phyloP scores from a whole-genome alignment of 768 basidiomycete species.

The Sistotremastrum niveocremeum region DNA sequence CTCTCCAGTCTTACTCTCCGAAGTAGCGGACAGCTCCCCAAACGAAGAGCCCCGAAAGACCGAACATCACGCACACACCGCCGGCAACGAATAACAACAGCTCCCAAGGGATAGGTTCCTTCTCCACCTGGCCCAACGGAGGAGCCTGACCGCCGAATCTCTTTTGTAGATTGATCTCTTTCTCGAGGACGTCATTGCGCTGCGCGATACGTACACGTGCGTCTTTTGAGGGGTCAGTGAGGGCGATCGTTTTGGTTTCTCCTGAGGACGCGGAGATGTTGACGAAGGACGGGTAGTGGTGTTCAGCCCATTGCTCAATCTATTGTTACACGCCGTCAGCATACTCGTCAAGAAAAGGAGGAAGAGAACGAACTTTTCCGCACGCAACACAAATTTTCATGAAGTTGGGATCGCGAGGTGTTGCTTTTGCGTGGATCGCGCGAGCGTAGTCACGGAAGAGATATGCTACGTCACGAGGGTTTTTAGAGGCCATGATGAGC shows the following conservation, averaged over 20 bases:
- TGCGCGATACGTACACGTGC: slow-evolving; percentile 40
- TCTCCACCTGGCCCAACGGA: neutral
- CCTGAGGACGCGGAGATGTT: slow-evolving; percentile 13
- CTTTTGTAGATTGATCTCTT: slow-evolving; percentile 19
- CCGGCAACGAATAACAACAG: slow-evolving; percentile 9
- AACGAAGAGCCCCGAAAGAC: slow-evolving; percentile 7
- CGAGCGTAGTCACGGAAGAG: slow-evolving; percentile 78
- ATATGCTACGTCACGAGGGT: slow-evolving; percentile 80
- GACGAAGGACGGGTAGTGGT: slow-evolving; percentile 88
- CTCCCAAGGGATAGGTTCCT: slow-evolving; percentile 4
- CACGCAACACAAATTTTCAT: slow-evolving; percentile 72
- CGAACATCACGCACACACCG: slow-evolving; percentile 9
- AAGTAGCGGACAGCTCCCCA: slow-evolving; percentile 8
- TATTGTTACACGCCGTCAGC: neutral
- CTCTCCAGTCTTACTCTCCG: no score
- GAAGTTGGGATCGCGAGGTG: slow-evolving; percentile 77
- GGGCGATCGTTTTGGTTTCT: slow-evolving; percentile 8
- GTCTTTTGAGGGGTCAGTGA: slow-evolving; percentile 33
- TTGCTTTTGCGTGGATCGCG: slow-evolving; percentile 68
- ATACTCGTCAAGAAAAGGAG: neutral
- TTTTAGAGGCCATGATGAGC: slow-evolving; percentile 88
- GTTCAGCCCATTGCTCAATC: slow-evolving; percentile 94
- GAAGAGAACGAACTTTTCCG: slow-evolving; percentile 45
- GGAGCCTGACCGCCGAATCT: slow-evolving; percentile 5
- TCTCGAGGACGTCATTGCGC: slow-evolving; percentile 29